Evolutionary conservation across 225 moss, liverwort and hornwort species (phyloP).

Genomic region (Ulota crispa): DNA sequence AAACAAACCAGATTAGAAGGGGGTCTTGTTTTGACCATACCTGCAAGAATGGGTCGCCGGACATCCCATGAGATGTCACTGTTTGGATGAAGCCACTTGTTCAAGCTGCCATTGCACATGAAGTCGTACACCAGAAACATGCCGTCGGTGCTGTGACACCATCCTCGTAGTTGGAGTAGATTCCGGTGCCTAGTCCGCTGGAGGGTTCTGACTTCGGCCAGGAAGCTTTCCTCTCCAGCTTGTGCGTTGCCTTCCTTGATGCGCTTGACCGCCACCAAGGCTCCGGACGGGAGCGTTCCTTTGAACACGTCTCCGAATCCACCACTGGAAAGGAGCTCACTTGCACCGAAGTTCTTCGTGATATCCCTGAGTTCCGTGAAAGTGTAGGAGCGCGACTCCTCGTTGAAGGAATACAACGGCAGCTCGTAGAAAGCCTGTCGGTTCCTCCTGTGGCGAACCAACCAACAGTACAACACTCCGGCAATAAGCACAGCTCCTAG

Average conservation of each 20-base stretch:
- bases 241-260: background rate
- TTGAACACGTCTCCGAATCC: conserved; percentile 41
- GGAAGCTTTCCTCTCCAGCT: background rate
- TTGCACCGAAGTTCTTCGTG: conserved; percentile 29
- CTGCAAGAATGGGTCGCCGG: background rate
- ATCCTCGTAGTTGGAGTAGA: background rate
- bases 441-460: background rate
- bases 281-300: conserved; percentile 26
- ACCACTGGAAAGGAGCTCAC: conserved; percentile 29
- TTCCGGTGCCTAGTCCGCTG: background rate
- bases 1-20: background rate
- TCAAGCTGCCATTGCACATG: no score
- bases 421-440: background rate
- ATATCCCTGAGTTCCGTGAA: conserved; percentile 29
- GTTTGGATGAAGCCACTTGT: background rate
- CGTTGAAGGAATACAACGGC: background rate
- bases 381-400: conserved; percentile 23
- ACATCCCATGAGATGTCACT: background rate
- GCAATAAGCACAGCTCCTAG: no score
- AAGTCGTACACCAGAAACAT: background rate
- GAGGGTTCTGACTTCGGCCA: background rate
- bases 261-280: conserved; percentile 14
- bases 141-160: background rate
- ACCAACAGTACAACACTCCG: background rate
- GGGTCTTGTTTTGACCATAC: background rate